Conservation (phyloP, 2,329 filamentous ascomycete species). For the Xenosphaeropsis pyriputrescens region DNA sequence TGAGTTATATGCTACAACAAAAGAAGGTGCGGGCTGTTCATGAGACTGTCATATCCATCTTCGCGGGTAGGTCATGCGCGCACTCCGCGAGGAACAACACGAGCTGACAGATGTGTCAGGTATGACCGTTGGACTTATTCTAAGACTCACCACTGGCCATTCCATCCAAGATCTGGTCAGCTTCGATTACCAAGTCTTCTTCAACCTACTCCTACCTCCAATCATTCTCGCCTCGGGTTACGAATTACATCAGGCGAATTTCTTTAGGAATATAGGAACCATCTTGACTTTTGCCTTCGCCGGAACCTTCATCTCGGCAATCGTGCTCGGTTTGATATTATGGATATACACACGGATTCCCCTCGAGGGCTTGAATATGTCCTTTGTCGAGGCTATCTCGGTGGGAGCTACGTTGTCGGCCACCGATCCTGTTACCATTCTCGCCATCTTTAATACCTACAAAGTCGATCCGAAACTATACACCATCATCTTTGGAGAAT, state of each 20-base stretch:
- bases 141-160: slow-evolving; percentile 67
- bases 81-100: too few species aligned
- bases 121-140: slow-evolving; percentile 85
- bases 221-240: slow-evolving; percentile 97
- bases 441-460: slow-evolving; percentile 98
- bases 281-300: slow-evolving; percentile 97
- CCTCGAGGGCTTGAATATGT: slow-evolving; percentile 71
- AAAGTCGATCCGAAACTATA: slow-evolving; percentile 98
- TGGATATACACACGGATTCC: slow-evolving; percentile 82
- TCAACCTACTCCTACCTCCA: slow-evolving; percentile 94
- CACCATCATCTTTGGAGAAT: slow-evolving; percentile 97
- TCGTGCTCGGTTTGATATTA: slow-evolving; percentile 82
- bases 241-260: slow-evolving; percentile 95
- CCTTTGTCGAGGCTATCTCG: slow-evolving; percentile 90
- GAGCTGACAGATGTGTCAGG: slow-evolving; percentile 31
- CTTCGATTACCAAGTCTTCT: slow-evolving; percentile 99
- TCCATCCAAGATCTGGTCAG: slow-evolving; percentile 83
- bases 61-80: slow-evolving; percentile 49
- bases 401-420: slow-evolving; percentile 93
- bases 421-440: slow-evolving; percentile 92
- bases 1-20: slow-evolving; percentile 91
- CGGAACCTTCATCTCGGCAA: slow-evolving; percentile 89
- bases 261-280: slow-evolving; percentile 95
- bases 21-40: slow-evolving; percentile 96
- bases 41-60: slow-evolving; percentile 96